Base-by-base conservation (phyloP, 192 early-diverging fungal species). In the Backusella psychrophila region DNA sequence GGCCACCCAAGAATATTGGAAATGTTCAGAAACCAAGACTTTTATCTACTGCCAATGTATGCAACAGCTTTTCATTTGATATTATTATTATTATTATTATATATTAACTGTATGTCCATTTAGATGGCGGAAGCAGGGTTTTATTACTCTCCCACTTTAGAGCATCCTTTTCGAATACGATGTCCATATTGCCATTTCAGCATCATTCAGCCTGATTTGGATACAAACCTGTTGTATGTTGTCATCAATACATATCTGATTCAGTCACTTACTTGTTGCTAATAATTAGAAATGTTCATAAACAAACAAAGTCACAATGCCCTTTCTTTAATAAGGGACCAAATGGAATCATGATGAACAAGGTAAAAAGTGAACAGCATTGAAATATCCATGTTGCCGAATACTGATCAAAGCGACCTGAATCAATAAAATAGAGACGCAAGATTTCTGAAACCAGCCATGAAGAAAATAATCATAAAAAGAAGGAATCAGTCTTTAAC, bases 51-150 rank as follows among this genome's bases (percentile, higher is more conserved):
- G 34, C 34, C 7, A 63, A 9, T 56, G 72, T 73, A 59, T 12
- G 23, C 1, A 59, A 12, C 12, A 4, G 12, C 23, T 3, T n/a
- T 59, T 59, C 26, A 26, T 12, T 59, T 59, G 21, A 38, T 39
- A 39, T 33, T 33, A 33, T 33, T 33, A 33, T 2, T 33, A 33
- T 33, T 33, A 33, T 1, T 33, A 33, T 33, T 33, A 2, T 33
- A 33, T 33, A 33, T 33, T 33, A 33, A 33, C 33, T 33, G 33
- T 33, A 33, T 33, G 3, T 33, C 33, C 12, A 29, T 26, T 34
- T 53, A 77, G 76, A 33, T 77, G 34, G 76, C 26, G 9, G 76
- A 71, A 5, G 76, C 76, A 38, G 76, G 76, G 0, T 77, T 77
- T 34, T 46, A 52, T 15, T 77, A 71, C 12, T 52, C 63, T 0